These are phyloP conservation scores for Aspergillus japonicus DNA, from an alignment of 2,329 filamentous ascomycete genomes.

Conservation along the genomic window DNA sequence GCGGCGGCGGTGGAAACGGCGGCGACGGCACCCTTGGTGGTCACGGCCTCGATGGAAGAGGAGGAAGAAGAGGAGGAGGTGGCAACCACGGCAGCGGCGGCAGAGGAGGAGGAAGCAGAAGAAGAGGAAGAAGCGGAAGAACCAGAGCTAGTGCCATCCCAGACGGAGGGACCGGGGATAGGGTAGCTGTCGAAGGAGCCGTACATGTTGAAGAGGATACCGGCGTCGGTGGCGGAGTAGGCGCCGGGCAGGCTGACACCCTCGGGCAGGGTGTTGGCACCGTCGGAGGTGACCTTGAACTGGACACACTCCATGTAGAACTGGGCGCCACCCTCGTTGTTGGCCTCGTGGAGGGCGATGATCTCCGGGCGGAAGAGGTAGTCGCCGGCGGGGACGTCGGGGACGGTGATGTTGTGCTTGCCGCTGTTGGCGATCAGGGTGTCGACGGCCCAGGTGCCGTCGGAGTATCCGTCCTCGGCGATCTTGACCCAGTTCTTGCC, in stretches of 20 bases:
- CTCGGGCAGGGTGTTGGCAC: constrained; percentile 17
- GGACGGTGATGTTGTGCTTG: constrained; percentile 25
- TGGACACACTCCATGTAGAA: constrained; percentile 28
- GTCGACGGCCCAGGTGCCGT: constrained; percentile 21
- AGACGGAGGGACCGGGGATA: constrained; percentile 24
- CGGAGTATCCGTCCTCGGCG: constrained; percentile 22
- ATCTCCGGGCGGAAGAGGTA: constrained; percentile 26
- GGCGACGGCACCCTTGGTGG: constrained; percentile 3
- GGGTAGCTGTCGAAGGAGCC: constrained; percentile 19
- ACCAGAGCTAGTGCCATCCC: constrained; percentile 20
- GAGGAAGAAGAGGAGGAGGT: constrained; percentile 4
- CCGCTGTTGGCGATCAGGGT: constrained; percentile 21
- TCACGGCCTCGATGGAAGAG: constrained; percentile 4
- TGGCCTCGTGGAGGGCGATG: constrained; percentile 24
- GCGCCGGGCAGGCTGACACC: constrained; percentile 23
- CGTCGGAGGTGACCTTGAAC: constrained; percentile 22
- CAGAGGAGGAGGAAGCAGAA: not conserved
- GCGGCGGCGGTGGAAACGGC: not conserved
- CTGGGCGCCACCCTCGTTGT: constrained; percentile 20
- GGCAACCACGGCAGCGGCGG: constrained; percentile 8
- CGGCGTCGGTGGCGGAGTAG: constrained; percentile 18
- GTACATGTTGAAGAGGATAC: constrained; percentile 24
- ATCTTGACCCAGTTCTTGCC: constrained; percentile 25
- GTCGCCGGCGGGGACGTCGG: constrained; percentile 22
- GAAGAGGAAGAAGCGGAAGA: constrained; percentile 11